phyloP scores from a whole-genome alignment of 768 basidiomycete genomes.

The Hygrophoropsis aurantiaca region DNA sequence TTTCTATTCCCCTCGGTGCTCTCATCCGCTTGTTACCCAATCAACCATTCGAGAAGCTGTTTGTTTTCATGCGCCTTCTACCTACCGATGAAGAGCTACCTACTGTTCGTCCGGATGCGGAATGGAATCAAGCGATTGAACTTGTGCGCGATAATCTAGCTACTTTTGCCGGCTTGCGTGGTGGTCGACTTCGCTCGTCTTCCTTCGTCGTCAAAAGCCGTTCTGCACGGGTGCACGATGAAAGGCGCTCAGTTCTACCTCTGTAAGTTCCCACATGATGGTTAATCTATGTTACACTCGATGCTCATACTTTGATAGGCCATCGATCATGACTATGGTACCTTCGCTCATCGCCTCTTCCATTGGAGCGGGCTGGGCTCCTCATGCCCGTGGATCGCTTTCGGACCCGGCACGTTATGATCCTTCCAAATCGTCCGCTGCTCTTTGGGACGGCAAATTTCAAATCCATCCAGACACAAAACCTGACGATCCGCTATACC shows the following conservation, averaged over 20 bases:
- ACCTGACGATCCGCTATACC: conserved; percentile 54
- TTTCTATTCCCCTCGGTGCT: conserved; percentile 86
- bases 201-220: conserved; percentile 84
- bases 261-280: conserved; percentile 42
- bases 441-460: conserved; percentile 81
- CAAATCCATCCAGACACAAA: conserved; percentile 88
- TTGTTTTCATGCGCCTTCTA: conserved; percentile 57
- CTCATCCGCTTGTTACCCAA: conserved; percentile 82
- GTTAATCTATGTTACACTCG: not conserved
- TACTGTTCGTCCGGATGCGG: conserved; percentile 53
- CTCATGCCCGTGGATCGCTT: conserved; percentile 53
- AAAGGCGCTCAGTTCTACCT: conserved; percentile 35
- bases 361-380: conserved; percentile 65
- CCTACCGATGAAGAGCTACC: conserved; percentile 68
- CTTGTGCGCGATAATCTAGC: conserved; percentile 84
- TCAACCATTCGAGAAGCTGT: conserved; percentile 66
- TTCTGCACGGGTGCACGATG: conserved; percentile 52
- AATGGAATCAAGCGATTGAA: conserved; percentile 79
- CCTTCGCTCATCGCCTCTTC: conserved; percentile 74
- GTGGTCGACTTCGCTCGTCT: conserved; percentile 84
- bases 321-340: conserved; percentile 75
- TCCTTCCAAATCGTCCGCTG: conserved; percentile 79
- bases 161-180: conserved; percentile 81
- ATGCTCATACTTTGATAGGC: conserved; percentile 40
- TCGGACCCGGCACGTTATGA: conserved; percentile 76